Evolutionary conservation across 1,284 basidiomycete genomes (phyloP).

Genomic region (Ceratobasidium sp.): DNA sequence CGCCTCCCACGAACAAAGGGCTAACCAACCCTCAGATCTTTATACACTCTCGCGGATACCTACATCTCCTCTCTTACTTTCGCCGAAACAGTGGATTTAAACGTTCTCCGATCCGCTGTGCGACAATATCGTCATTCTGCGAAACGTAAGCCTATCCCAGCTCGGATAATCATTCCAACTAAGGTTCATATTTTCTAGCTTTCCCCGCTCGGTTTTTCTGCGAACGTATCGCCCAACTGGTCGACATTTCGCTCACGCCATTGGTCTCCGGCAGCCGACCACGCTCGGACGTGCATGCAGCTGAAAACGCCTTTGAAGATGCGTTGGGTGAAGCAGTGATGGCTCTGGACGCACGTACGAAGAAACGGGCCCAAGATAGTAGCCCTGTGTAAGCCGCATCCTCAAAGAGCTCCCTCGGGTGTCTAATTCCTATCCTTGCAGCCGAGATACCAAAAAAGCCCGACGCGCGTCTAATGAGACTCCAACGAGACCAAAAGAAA

Average conservation of each 20-base stretch:
- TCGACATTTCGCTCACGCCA: conserved; percentile 21
- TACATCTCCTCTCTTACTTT: conserved; percentile 26
- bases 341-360: conserved; percentile 32
- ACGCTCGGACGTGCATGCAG: conserved; percentile 7
- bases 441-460: conserved; percentile 32
- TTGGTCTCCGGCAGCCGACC: conserved; percentile 23
- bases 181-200: not conserved
- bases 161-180: not conserved
- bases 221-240: conserved; percentile 33
- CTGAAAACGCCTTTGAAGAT: conserved; percentile 17
- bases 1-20: not conserved
- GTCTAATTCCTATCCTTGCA: not conserved
- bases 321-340: conserved; percentile 7
- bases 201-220: conserved; percentile 36
- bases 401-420: not conserved
- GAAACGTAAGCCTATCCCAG: conserved; percentile 3
- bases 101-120: conserved; percentile 16
- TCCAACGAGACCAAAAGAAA: not conserved
- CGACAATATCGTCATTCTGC: conserved; percentile 32
- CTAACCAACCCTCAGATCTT: conserved; percentile 6
- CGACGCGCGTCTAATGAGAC: not conserved
- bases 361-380: conserved; percentile 16
- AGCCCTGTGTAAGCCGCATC: conserved; percentile 23
- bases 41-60: conserved; percentile 32
- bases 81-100: conserved; percentile 25